Base-by-base conservation (phyloP, 2,329 filamentous ascomycete genomes). In the Cytospora chrysosperma region DNA sequence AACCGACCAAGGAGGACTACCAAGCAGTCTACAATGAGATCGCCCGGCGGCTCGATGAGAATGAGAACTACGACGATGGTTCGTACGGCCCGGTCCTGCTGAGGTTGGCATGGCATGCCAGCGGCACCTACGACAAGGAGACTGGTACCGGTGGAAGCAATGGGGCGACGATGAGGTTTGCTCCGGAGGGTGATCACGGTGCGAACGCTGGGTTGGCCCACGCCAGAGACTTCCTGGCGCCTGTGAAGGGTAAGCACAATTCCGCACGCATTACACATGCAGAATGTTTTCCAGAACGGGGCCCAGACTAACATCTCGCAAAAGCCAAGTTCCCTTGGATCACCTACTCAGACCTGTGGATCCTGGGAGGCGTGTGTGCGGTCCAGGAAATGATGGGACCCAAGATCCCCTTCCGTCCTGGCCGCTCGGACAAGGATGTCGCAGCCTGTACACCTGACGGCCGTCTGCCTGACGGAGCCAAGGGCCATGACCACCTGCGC, bases 361-460 rank as follows among this genome's bases (percentile, higher is more conserved):
- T 95, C 67, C 87, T 99, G 62, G 89, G 79, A 59, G 95, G 92
- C 73, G 88, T 95, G 68, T 86, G 83, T 75, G 91, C 93, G 69
- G 88, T 98, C 75, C 94, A 98, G 81, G 94, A 99, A 81, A 94
- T 97, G 89, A 87, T 93, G 75, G 94, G 94, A 8, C 94, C 94
- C 67, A 79, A 82, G 72, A 88, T 99, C 70, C 92, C 93, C 66
- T 99, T 88, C 89, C 86, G 94, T 72, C 92, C 94, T 56, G 94
- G 94, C 72, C 92, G 94, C 72, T 68, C 78, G 64, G 94, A 99
- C 78, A 84, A 85, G 71, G 93, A 97, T 70, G 79, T 90, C 32
- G 79, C 88, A 64, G 91, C 88, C 76, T 97, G 93, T 86, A 97
- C 95, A 30, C 95, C 95, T 57, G 93, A 97, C 73, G 95, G 95